These are phyloP conservation scores for Linderniella brevidens DNA, from an alignment of 257 asterid genomes.

Conservation along the genomic window DNA sequence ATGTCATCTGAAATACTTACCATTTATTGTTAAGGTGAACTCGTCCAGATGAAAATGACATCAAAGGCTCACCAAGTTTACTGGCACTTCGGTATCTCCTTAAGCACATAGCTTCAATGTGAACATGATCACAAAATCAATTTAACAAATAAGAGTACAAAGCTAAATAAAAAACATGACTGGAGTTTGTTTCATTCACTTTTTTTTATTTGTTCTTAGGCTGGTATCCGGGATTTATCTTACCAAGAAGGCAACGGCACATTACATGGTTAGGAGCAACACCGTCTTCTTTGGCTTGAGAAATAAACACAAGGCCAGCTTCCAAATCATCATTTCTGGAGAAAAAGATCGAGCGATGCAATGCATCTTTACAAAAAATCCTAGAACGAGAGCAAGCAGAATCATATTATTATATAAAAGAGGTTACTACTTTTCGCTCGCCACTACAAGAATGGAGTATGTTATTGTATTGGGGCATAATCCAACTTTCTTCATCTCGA, in stretches of 20 bases:
- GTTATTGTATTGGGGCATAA: slow-evolving; percentile 77
- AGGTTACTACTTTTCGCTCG: slow-evolving; percentile 77
- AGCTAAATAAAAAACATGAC: no score
- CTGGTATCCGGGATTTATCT: slow-evolving; percentile 10
- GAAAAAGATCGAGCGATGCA: slow-evolving; percentile 15
- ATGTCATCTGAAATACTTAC: slow-evolving; percentile 18
- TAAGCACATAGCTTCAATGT: slow-evolving; percentile 70
- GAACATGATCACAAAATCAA: no score
- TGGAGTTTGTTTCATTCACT: slow-evolving; percentile 4
- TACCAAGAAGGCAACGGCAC: slow-evolving; percentile 85
- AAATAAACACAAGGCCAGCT: slow-evolving; percentile 55
- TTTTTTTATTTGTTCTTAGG: slow-evolving; percentile 5
- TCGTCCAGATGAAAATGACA: slow-evolving; percentile 46
- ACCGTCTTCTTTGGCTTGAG: slow-evolving; percentile 82
- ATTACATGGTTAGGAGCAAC: slow-evolving; percentile 75
- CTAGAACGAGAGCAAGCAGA: background rate
- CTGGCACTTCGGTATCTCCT: slow-evolving; percentile 67
- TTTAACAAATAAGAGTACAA: no score
- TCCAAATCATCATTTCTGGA: slow-evolving; percentile 79
- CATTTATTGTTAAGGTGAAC: slow-evolving; percentile 76
- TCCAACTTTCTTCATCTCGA: slow-evolving; percentile 57
- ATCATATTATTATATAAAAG: slow-evolving; percentile 10
- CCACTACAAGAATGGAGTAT: slow-evolving; percentile 73
- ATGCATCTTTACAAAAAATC: background rate
- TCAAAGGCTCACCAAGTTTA: slow-evolving; percentile 51